A percentile compares a stretch with the other conserved stretches of the same genome.
These are phyloP conservation scores for Tylopilus balloui DNA, from an alignment of 768 basidiomycete species.

Conservation along the genomic window DNA sequence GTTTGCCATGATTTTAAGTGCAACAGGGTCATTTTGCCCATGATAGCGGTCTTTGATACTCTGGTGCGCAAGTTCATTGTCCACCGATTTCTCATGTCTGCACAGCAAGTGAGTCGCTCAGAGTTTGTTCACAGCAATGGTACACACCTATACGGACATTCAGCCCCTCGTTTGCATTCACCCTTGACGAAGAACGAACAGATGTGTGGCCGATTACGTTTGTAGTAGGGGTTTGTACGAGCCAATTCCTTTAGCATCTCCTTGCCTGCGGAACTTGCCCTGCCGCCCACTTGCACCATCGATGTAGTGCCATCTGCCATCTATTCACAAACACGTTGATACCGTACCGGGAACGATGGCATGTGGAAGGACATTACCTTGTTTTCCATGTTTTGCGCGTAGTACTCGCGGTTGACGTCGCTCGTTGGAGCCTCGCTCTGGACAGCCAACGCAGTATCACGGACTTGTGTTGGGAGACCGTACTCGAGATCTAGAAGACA, in stretches of 20 bases:
- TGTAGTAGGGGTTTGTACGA: slow-evolving; percentile 94
- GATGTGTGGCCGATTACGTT: slow-evolving; percentile 89
- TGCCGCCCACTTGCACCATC: slow-evolving; percentile 49
- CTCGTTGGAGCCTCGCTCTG: slow-evolving; percentile 90
- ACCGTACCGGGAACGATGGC: background rate
- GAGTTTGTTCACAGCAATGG: background rate
- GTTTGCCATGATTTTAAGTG: slow-evolving; percentile 78
- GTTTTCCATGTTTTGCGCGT: slow-evolving; percentile 86
- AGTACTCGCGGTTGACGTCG: slow-evolving; percentile 95
- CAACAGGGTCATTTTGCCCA: slow-evolving; percentile 90
- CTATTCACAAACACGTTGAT: slow-evolving; percentile 34
- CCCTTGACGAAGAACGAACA: slow-evolving; percentile 97
- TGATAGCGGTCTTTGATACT: slow-evolving; percentile 94
- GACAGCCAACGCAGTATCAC: slow-evolving; percentile 88
- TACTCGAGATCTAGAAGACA: slow-evolving; percentile 96
- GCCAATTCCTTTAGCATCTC: slow-evolving; percentile 97
- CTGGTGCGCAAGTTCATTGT: slow-evolving; percentile 83
- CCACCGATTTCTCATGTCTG: slow-evolving; percentile 84
- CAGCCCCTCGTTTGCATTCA: slow-evolving; percentile 84
- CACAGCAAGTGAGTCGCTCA: slow-evolving; percentile 1
- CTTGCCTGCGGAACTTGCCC: slow-evolving; percentile 76
- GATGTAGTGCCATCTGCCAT: slow-evolving; percentile 65
- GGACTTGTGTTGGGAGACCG: slow-evolving; percentile 91
- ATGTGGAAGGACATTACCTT: slow-evolving; percentile 45
- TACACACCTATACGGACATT: slow-evolving; percentile 82